phyloP scores from a whole-genome alignment of 208 protist genomes.

The Leishmania braziliensis region DNA sequence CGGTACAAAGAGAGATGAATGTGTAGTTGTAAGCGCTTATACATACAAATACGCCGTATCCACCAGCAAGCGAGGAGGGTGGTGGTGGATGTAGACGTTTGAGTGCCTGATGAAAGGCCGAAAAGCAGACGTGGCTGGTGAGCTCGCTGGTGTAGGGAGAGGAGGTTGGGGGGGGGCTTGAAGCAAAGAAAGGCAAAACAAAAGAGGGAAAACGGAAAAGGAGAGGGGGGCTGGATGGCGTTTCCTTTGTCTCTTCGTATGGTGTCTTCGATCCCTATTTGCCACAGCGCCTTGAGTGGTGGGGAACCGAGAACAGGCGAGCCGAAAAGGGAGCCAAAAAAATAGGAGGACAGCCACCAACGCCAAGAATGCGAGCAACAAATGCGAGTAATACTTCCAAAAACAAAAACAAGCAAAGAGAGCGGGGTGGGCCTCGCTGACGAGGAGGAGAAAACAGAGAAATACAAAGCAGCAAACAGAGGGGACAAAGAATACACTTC shows the following conservation, averaged over 20 bases:
- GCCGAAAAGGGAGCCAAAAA: not conserved
- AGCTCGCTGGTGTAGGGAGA: not conserved
- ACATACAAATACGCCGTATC: not conserved
- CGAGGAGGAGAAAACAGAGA: not conserved
- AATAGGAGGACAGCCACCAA: not conserved
- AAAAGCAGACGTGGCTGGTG: not conserved
- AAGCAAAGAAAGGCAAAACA: not conserved
- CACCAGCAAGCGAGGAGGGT: not conserved
- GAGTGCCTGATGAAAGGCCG: not conserved
- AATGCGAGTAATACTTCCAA: not conserved
- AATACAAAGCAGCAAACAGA: not conserved
- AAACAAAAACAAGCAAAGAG: not conserved
- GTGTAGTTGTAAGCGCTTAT: not conserved
- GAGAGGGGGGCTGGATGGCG: not conserved
- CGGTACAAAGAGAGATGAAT: not conserved
- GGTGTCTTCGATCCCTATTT: not conserved
- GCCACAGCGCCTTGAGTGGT: not conserved
- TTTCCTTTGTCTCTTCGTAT: not conserved
- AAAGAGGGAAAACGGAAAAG: not conserved
- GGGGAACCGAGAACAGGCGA: not conserved
- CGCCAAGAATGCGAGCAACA: not conserved
- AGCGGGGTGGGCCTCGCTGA: not conserved
- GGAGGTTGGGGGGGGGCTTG: not conserved
- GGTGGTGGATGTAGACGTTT: not conserved
- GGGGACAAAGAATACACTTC: not conserved